Conservation (phyloP, 1,284 basidiomycete species). For the Ustilago curta region DNA sequence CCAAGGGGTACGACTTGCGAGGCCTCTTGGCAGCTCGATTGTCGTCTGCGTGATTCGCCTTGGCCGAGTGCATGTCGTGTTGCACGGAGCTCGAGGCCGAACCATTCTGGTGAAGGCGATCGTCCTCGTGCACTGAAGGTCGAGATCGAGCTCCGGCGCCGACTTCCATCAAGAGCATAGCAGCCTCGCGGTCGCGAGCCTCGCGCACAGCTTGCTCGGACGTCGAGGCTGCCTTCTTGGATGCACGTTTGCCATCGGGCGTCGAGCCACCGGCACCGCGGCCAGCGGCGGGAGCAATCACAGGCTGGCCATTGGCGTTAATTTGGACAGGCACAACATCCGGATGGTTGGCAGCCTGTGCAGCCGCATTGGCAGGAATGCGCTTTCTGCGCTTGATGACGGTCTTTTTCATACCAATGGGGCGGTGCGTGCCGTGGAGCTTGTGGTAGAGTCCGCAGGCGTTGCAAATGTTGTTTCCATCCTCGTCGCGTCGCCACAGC, state of each 20-base stretch:
- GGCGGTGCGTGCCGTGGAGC: constrained; percentile 93
- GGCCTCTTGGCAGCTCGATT: constrained; percentile 35
- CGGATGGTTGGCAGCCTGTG: constrained; percentile 37
- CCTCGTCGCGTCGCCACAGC: constrained; percentile 90
- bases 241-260: constrained; percentile 26
- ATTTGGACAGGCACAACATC: constrained; percentile 48
- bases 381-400: constrained; percentile 98
- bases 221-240: constrained; percentile 31
- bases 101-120: constrained; percentile 17
- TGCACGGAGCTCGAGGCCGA: constrained; percentile 30
- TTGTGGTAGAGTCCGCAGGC: constrained; percentile 91
- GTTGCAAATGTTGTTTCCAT: constrained; percentile 90
- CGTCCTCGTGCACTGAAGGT: constrained; percentile 31
- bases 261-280: constrained; percentile 20
- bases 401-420: constrained; percentile 98
- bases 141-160: constrained; percentile 44
- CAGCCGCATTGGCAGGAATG: constrained; percentile 71
- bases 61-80: constrained; percentile 33
- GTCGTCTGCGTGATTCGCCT: constrained; percentile 19
- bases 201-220: constrained; percentile 52
- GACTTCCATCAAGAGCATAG: constrained; percentile 67
- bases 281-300: constrained; percentile 45
- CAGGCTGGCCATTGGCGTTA: constrained; percentile 45
- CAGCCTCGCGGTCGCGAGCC: constrained; percentile 64
- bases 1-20: constrained; percentile 34